Evolutionary conservation across 2,329 filamentous ascomycete genomes (phyloP), one percentile per base, ranked within the genome.

Genomic region (Drechslerella coelobrocha): DNA sequence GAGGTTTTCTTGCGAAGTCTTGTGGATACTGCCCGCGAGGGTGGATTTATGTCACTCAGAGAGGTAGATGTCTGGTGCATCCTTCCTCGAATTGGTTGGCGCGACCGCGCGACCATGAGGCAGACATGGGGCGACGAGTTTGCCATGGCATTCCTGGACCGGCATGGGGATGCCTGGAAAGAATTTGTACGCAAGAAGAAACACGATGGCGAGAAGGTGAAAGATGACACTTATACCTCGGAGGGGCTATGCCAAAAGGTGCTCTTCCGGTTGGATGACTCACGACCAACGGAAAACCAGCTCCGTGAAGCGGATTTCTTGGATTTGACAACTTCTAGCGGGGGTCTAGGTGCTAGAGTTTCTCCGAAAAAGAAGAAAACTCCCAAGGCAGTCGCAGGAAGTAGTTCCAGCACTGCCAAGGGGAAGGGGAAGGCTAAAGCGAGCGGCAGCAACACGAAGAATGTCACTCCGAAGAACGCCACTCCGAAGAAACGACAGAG

Each of bases 11-110:
- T 69, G 12, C 52, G 54, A 23, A 61, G 65, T 2, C 53, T 69
- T 12, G 65, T 61, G 9, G 47, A 62, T 24, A 62, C 57, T 12
- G 34, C 57, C 9, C 23, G 48, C 10, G 41, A 47, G n/a, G 65
- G 65, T 8, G 51, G 57, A 1, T 69, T 69, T 17, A 69, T 31
- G 51, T 43, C 65, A 3, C 17, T 69, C 2, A 61, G 65, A n/a
- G 65, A 69, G 47, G 39, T 69, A 1, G 65, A 69, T 50, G 54
- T 69, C 26, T 69, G 65, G 65, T 69, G 65, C 26, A 69, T 69
- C 23, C 57, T 69, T 19, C 65, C 65, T 1, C 52, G 62, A n/a
- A 48, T 69, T n/a, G 41, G 65, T 37, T 69, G 65, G 65, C 56
- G 65, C 19, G 65, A 69, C 26, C 57, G 65, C 9, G 65, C 65